phyloP scores from a whole-genome alignment of 352 stramenopile genomes.

The Globisporangium takayamanum region DNA sequence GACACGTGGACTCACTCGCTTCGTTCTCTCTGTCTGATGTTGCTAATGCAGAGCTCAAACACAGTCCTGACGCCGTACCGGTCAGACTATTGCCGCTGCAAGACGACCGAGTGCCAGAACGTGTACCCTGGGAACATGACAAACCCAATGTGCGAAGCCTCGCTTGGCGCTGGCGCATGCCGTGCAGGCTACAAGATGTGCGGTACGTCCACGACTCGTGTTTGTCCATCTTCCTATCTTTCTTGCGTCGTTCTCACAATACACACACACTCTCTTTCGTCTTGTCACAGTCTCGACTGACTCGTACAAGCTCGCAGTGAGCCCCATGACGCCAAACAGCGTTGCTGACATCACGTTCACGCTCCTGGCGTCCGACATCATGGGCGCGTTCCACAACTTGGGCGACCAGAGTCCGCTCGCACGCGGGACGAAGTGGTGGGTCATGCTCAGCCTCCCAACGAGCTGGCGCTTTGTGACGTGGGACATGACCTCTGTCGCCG shows the following conservation, averaged over 20 bases:
- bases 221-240: neutral
- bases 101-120: slow-evolving; percentile 62
- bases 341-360: slow-evolving; percentile 63
- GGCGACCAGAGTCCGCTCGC: slow-evolving; percentile 41
- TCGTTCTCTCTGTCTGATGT: neutral
- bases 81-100: slow-evolving; percentile 66
- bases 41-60: neutral
- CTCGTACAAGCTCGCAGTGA: slow-evolving; percentile 67
- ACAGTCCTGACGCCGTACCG: slow-evolving; percentile 29
- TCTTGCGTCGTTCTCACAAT: neutral
- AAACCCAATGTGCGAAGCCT: slow-evolving; percentile 37
- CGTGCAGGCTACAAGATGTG: slow-evolving; percentile 55
- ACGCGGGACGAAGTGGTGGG: slow-evolving; percentile 56
- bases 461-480: slow-evolving; percentile 70
- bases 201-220: slow-evolving; percentile 7
- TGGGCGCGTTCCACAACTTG: slow-evolving; percentile 66
- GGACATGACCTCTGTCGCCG: slow-evolving; percentile 43
- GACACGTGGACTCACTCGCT: neutral
- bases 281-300: slow-evolving; percentile 38
- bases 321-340: slow-evolving; percentile 49
- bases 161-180: slow-evolving; percentile 43
- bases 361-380: slow-evolving; percentile 63
- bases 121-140: slow-evolving; percentile 41
- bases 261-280: neutral
- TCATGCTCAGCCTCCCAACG: slow-evolving; percentile 53